These are phyloP conservation scores for Diplotaxis tenuifolia DNA, from an alignment of 345 rosid genomes.

Conservation along the genomic window DNA sequence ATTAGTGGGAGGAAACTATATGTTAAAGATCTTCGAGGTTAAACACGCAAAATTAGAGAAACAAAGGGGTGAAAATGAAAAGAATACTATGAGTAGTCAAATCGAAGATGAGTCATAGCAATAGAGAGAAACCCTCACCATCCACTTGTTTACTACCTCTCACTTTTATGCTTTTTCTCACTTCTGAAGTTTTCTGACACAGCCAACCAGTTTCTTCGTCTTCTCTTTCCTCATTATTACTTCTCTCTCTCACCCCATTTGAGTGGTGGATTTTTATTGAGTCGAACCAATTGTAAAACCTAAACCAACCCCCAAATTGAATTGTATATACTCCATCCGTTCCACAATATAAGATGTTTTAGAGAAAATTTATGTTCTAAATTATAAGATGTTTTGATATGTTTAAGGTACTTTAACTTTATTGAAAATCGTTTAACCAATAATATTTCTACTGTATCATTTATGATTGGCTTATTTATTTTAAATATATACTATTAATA, in stretches of 20 bases:
- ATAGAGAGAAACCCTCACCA: constrained; percentile 36
- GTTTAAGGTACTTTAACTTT: no score
- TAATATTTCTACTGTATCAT: no score
- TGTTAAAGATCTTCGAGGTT: not conserved
- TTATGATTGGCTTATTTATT: no score
- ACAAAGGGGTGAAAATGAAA: constrained; percentile 19
- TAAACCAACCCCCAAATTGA: not conserved
- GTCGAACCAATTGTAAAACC: not conserved
- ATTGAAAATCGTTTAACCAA: no score
- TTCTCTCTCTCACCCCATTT: not conserved
- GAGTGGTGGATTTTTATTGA: not conserved
- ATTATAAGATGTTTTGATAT: no score
- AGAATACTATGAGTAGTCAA: constrained; percentile 34
- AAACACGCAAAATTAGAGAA: not conserved
- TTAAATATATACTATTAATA: no score
- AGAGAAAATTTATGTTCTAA: no score
- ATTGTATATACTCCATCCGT: no score
- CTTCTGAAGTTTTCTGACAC: constrained; percentile 31
- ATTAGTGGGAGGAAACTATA: not conserved
- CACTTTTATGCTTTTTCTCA: constrained; percentile 10
- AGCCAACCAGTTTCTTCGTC: constrained; percentile 28
- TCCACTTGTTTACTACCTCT: constrained; percentile 30
- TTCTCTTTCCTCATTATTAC: constrained; percentile 28
- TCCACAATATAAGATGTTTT: no score
- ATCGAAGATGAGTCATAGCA: constrained; percentile 24